A percentile compares a stretch with the other conserved stretches of the same genome.
Evolutionary conservation across 441 rosid genomes (phyloP).

Genomic region (Pelargonium australe): DNA sequence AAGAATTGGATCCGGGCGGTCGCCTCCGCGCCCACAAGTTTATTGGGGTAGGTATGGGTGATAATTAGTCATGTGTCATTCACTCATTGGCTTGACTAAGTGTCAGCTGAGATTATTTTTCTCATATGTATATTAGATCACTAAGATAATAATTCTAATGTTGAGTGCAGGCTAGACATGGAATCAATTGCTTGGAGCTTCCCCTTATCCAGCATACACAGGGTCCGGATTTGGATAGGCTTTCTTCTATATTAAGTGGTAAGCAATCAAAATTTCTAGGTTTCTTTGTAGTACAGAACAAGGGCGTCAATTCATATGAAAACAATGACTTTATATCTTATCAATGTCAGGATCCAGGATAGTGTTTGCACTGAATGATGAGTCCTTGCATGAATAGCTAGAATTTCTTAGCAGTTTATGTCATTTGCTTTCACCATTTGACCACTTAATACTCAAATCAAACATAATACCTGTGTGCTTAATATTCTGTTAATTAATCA

Average conservation of each 20-base stretch:
- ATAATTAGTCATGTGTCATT: too few relatives aligned
- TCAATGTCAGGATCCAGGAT: not conserved
- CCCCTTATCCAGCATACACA: constrained; percentile 70
- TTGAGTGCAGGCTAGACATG: constrained; percentile 50
- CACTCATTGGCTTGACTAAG: too few relatives aligned
- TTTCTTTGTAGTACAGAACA: not conserved
- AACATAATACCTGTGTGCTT: not conserved
- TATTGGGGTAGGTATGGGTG: too few relatives aligned
- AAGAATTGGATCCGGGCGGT: too few relatives aligned
- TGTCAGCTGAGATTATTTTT: too few relatives aligned
- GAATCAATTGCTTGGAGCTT: constrained; percentile 70
- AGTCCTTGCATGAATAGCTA: not conserved
- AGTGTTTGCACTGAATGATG: not conserved
- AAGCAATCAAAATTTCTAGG: not conserved
- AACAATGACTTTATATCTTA: not conserved
- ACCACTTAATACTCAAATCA: not conserved
- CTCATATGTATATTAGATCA: too few relatives aligned
- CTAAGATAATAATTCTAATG: not conserved
- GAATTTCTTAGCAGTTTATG: not conserved
- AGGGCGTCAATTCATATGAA: not conserved
- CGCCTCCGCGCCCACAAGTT: too few relatives aligned
- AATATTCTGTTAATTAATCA: not conserved
- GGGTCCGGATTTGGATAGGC: constrained; percentile 71
- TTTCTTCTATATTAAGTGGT: constrained; percentile 65
- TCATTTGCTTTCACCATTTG: not conserved